Conservation (phyloP, 371 early-diverging fungal species). For the Homolaphlyctis polyrhiza region DNA sequence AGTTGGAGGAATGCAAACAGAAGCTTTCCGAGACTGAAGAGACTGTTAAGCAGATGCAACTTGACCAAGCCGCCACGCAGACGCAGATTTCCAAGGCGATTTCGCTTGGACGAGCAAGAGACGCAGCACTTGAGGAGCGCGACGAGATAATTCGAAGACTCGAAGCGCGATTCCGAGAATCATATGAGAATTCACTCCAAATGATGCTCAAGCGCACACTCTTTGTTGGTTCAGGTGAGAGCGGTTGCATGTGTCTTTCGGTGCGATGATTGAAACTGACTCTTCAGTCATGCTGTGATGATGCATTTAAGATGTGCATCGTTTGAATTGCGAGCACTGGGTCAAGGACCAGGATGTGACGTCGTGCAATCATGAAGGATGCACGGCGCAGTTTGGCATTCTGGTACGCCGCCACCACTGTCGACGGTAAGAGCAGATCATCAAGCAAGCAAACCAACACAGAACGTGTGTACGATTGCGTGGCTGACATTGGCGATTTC, state of each 20-base stretch:
- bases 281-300: too few relatives aligned
- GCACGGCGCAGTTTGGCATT: neutral
- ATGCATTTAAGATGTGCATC: constrained; percentile 2
- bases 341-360: neutral
- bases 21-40: neutral
- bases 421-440: neutral
- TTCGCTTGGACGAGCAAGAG: neutral
- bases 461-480: too few relatives aligned
- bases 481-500: too few relatives aligned
- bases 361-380: neutral
- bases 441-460: too few relatives aligned
- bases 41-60: neutral
- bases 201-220: neutral
- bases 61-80: neutral
- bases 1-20: neutral
- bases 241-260: too few relatives aligned
- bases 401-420: constrained; percentile 1
- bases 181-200: neutral
- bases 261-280: too few relatives aligned
- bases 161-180: neutral
- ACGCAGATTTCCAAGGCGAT: neutral
- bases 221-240: neutral
- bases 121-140: neutral
- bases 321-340: neutral
- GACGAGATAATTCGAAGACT: neutral